A percentile compares a stretch with the other conserved stretches of the same genome.
Conservation (phyloP, 2,329 filamentous ascomycete genomes). For the Fusarium luffae region DNA sequence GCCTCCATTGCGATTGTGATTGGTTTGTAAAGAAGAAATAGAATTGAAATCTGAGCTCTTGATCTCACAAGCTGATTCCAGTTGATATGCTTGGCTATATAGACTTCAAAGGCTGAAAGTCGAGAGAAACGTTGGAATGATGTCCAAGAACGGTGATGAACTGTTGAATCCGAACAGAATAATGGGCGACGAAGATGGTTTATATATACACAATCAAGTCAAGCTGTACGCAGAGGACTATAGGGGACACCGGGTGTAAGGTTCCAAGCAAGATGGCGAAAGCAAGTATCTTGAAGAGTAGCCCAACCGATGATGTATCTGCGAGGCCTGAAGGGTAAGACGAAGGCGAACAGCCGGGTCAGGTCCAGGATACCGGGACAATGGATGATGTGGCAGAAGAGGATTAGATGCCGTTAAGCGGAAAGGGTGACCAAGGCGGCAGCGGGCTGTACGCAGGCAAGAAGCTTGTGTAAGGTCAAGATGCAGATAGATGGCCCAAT, state of each 20-base stretch:
- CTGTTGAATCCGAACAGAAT: constrained; percentile 11
- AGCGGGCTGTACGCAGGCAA: constrained; percentile 32
- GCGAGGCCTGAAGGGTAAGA: constrained; percentile 38
- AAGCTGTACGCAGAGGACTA: constrained; percentile 21
- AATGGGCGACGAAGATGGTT: constrained; percentile 16
- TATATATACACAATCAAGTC: constrained; percentile 38
- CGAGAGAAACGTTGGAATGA: neutral
- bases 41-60: neutral
- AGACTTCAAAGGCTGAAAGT: neutral
- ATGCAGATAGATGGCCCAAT: constrained; percentile 26
- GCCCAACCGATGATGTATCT: constrained; percentile 36
- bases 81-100: neutral
- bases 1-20: constrained; percentile 36
- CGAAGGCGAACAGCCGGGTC: constrained; percentile 33
- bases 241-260: constrained; percentile 30
- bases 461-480: constrained; percentile 33
- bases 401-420: constrained; percentile 42
- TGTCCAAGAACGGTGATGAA: neutral
- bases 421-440: constrained; percentile 22
- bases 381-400: constrained; percentile 45
- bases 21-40: neutral
- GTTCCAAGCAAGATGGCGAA: constrained; percentile 21
- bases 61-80: neutral
- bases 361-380: constrained; percentile 32
- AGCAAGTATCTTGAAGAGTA: constrained; percentile 18